A percentile compares a stretch with the other conserved stretches of the same genome.
Evolutionary conservation across 2,329 filamentous ascomycete species (phyloP).

Genomic region (Clarireedia paspali): DNA sequence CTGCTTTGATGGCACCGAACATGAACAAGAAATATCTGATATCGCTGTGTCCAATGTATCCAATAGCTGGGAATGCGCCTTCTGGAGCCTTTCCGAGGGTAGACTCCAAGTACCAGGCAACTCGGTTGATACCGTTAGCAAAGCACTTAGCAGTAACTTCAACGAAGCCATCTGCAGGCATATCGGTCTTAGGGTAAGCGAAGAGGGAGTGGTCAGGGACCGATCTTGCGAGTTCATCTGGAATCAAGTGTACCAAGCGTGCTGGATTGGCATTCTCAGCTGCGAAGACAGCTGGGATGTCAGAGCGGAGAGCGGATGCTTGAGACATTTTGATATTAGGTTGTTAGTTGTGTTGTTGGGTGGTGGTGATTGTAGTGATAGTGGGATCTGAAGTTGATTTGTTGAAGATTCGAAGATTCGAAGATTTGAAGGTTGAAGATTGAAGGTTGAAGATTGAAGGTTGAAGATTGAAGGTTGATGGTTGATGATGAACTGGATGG

Average conservation of each 20-base stretch:
- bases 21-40: constrained; percentile 15
- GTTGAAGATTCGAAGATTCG: background rate
- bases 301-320: constrained; percentile 7
- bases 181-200: constrained; percentile 15
- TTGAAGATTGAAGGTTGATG: background rate
- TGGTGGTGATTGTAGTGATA: background rate
- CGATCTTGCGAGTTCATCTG: constrained; percentile 16
- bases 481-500: background rate
- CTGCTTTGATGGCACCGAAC: constrained; percentile 29
- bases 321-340: constrained; percentile 12
- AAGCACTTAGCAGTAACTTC: constrained; percentile 16
- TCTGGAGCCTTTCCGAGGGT: constrained; percentile 9
- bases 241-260: constrained; percentile 17
- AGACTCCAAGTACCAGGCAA: constrained; percentile 16
- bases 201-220: constrained; percentile 19
- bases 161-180: constrained; percentile 17
- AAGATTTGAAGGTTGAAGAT: background rate
- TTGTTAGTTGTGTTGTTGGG: background rate
- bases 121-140: constrained; percentile 19
- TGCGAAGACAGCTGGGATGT: constrained; percentile 7
- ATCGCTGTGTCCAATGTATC: constrained; percentile 12
- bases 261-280: constrained; percentile 2
- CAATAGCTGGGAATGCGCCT: constrained; percentile 9
- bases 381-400: constrained; percentile 1
- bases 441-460: background rate